Conservation (phyloP, 306 rosid genomes). For the Astragalus glycyphyllos region DNA sequence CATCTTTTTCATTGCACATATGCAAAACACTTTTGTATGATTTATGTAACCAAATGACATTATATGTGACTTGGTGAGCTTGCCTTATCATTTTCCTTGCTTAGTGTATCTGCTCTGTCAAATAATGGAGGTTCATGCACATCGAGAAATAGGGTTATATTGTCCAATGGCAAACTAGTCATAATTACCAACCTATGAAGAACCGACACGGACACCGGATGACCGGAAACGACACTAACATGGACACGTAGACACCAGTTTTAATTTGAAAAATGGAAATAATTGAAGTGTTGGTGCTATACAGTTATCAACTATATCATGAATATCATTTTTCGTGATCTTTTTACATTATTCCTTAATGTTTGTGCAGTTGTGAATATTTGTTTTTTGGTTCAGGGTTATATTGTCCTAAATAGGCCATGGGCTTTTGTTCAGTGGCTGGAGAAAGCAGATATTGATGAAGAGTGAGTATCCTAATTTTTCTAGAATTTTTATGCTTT, state of each 20-base stretch:
- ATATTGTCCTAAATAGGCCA: constrained; percentile 89
- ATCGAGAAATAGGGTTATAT: no score
- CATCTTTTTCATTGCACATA: neutral
- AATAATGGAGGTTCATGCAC: no score
- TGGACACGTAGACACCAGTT: no score
- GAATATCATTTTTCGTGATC: constrained; percentile 13
- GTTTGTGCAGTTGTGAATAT: constrained; percentile 11
- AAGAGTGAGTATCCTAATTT: constrained; percentile 63
- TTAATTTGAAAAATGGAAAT: no score
- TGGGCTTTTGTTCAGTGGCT: constrained; percentile 99
- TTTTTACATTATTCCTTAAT: constrained; percentile 9
- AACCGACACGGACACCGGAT: no score
- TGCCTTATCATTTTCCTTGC: no score
- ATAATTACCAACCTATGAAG: constrained; percentile 11
- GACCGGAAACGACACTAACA: no score
- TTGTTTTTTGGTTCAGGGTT: constrained; percentile 65
- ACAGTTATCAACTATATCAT: constrained; percentile 4
- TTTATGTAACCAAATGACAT: neutral
- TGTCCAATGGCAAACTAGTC: neutral
- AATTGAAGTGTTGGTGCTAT: no score
- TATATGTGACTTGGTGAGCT: no score
- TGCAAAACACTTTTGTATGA: neutral
- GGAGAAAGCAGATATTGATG: constrained; percentile 82
- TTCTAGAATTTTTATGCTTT: constrained; percentile 13
- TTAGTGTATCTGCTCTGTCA: no score